Evolutionary conservation across 106 monocot species (phyloP).

Genomic region (Hemerocallis citrina): DNA sequence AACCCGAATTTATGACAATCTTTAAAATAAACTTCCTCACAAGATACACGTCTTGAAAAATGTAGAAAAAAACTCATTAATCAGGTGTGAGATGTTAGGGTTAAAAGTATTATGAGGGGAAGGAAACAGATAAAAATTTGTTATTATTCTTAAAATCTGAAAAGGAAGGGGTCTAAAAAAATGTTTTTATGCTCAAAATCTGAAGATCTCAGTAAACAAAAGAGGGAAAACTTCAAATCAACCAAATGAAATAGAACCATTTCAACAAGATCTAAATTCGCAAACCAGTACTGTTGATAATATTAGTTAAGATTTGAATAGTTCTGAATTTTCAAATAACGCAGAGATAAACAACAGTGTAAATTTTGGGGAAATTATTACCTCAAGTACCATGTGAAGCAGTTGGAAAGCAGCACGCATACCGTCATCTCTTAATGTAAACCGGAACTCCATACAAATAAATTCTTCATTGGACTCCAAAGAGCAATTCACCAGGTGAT

Average conservation of each 20-base stretch:
- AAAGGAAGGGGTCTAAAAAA: too few relatives aligned
- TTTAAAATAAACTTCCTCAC: too few relatives aligned
- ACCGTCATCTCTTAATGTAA: constrained; percentile 89
- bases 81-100: too few relatives aligned
- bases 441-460: constrained; percentile 97
- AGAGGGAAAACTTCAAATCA: neutral
- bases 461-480: constrained; percentile 94
- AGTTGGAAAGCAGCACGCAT: constrained; percentile 99
- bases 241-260: neutral
- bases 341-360: neutral
- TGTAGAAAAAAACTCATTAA: too few relatives aligned
- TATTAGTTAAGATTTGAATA: neutral
- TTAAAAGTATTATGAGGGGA: too few relatives aligned
- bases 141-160: too few relatives aligned
- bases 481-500: constrained; percentile 96
- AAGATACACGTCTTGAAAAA: too few relatives aligned
- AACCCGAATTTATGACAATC: too few relatives aligned
- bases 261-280: neutral
- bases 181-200: neutral
- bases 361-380: too few relatives aligned
- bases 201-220: neutral
- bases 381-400: constrained; percentile 99
- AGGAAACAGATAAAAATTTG: too few relatives aligned
- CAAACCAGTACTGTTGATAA: neutral
- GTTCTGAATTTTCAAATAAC: neutral